Conservation (phyloP, 352 stramenopile species). For the Phytophthora pseudosyringae region DNA sequence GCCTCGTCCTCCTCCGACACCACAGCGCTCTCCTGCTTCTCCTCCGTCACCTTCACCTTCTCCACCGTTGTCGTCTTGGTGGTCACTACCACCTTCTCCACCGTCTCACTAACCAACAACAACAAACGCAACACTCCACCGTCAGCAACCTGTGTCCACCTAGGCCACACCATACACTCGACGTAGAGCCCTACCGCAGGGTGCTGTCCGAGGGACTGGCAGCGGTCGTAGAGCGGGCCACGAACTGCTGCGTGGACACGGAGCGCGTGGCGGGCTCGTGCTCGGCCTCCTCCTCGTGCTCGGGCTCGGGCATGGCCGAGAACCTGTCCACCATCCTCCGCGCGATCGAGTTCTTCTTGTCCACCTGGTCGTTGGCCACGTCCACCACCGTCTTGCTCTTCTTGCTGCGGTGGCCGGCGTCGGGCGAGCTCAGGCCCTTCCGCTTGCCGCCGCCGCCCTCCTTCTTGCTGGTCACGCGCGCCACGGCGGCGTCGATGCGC, state of each 20-base stretch:
- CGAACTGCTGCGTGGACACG: constrained; percentile 38
- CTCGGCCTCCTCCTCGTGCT: constrained; percentile 37
- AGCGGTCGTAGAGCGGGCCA: constrained; percentile 30
- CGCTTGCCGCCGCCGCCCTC: constrained; percentile 69
- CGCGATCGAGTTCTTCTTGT: constrained; percentile 49
- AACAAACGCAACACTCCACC: constrained; percentile 7
- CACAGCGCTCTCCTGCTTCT: constrained; percentile 8
- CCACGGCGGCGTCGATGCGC: constrained; percentile 65
- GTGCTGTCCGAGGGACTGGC: constrained; percentile 9
- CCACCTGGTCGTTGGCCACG: constrained; percentile 29
- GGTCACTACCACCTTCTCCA: constrained; percentile 8
- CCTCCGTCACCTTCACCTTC: constrained; percentile 18
- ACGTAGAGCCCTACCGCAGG: constrained; percentile 22
- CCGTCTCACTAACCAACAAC: constrained; percentile 33
- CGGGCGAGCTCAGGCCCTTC: constrained; percentile 54
- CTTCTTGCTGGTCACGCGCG: constrained; percentile 66
- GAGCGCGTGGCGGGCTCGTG: constrained; percentile 29
- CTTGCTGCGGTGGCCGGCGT: constrained; percentile 48
- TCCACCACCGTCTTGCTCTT: constrained; percentile 58
- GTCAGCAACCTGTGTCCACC: constrained; percentile 13
- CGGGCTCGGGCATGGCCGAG: constrained; percentile 42
- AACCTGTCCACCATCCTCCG: constrained; percentile 52
- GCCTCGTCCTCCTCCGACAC: constrained; percentile 17
- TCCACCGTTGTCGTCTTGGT: constrained; percentile 12
- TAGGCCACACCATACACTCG: background rate